A percentile compares a stretch with the other conserved stretches of the same genome.
Conservation (phyloP, 495 filamentous ascomycete species). For the Penicillium silybi region DNA sequence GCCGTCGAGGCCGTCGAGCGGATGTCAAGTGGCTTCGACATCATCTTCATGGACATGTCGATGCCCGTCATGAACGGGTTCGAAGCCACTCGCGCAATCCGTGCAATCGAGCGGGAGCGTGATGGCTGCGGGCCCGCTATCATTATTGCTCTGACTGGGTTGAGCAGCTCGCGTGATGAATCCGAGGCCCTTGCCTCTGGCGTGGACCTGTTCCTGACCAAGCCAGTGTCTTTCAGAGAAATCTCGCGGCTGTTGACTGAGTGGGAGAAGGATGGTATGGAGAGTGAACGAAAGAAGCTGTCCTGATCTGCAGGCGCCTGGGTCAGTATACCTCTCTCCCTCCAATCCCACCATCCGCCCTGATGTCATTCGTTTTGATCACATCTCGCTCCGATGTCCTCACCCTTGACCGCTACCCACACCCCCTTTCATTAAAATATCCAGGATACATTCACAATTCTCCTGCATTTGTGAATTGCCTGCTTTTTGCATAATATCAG, state of each 20-base stretch:
- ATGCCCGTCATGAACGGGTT: constrained; percentile 79
- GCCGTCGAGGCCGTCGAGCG: constrained; percentile 49
- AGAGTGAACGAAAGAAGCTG: constrained; percentile 6
- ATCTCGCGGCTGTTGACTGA: constrained; percentile 45
- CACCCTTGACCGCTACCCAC: not conserved
- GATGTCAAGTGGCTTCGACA: constrained; percentile 42
- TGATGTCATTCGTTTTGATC: not conserved
- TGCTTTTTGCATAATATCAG: not conserved
- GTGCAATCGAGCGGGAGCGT: constrained; percentile 53
- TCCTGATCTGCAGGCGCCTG: too few relatives aligned
- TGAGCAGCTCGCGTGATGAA: constrained; percentile 60
- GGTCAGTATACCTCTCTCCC: not conserved
- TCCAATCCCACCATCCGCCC: not conserved
- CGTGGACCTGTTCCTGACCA: constrained; percentile 70
- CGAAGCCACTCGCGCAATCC: constrained; percentile 66
- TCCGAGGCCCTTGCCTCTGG: constrained; percentile 63
- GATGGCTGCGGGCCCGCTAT: constrained; percentile 38
- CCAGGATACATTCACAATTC: not conserved
- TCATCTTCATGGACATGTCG: constrained; percentile 65
- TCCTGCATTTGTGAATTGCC: not conserved
- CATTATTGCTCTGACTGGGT: constrained; percentile 69
- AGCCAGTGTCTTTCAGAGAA: constrained; percentile 58
- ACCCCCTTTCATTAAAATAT: not conserved
- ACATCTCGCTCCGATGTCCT: not conserved
- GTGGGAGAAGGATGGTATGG: constrained; percentile 35